Evolutionary conservation across 495 filamentous ascomycete species (phyloP).

Genomic region (Penicillium chermesinum): DNA sequence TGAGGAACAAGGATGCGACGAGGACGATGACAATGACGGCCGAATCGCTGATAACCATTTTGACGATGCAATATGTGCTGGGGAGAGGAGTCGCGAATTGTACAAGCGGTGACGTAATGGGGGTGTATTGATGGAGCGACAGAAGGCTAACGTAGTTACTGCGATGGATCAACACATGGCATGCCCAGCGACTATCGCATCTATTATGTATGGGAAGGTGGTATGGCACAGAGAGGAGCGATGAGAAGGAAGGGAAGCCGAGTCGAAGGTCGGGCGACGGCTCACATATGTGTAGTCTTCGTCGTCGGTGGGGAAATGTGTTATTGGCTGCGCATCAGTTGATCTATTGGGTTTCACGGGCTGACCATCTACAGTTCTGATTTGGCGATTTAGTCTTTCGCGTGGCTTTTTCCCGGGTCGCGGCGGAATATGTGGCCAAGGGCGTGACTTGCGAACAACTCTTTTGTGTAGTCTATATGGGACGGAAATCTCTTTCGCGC

Average conservation of each 20-base stretch:
- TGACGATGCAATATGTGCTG: background rate
- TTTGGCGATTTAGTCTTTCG: background rate
- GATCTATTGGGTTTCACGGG: background rate
- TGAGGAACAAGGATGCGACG: slow-evolving; percentile 31
- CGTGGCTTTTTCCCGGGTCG: background rate
- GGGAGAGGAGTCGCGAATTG: background rate
- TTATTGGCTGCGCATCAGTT: too few relatives aligned
- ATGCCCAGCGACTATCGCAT: too few relatives aligned
- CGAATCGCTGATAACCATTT: slow-evolving; percentile 27
- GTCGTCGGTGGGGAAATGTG: too few relatives aligned
- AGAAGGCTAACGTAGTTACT: too few relatives aligned
- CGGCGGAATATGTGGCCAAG: background rate
- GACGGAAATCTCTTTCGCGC: background rate
- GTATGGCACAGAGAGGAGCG: background rate
- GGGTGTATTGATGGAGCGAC: background rate
- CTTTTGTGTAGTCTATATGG: too few relatives aligned
- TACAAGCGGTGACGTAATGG: background rate
- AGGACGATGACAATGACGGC: slow-evolving; percentile 43
- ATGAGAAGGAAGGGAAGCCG: background rate
- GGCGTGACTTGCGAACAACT: too few relatives aligned
- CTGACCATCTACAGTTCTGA: background rate
- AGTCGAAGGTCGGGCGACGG: slow-evolving; percentile 1
- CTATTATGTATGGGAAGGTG: too few relatives aligned
- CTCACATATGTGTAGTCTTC: slow-evolving; percentile 1
- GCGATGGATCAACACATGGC: too few relatives aligned